These are phyloP conservation scores for Stentor coeruleus DNA, from an alignment of 73 alveolate species.

Conservation along the genomic window DNA sequence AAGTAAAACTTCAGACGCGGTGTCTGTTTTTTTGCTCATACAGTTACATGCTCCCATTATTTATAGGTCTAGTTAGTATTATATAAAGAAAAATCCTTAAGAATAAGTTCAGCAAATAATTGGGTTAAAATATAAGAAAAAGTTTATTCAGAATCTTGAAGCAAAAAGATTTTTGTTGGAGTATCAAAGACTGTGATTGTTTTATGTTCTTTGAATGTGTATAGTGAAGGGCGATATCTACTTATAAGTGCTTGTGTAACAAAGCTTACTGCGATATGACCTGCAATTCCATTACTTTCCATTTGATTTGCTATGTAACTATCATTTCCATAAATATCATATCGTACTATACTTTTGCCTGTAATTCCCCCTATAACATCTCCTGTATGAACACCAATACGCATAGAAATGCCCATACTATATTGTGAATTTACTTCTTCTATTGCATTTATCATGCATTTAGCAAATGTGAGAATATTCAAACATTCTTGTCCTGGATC, in stretches of 20 bases:
- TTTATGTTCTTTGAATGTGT: no score
- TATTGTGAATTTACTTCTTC: conserved; percentile 77
- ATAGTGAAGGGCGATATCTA: no score
- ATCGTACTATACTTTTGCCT: conserved; percentile 44
- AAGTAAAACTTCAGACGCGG: background rate
- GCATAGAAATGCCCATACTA: conserved; percentile 68
- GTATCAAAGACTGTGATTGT: no score
- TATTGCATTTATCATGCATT: conserved; percentile 90
- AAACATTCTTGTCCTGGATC: conserved; percentile 85
- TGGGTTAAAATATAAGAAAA: no score
- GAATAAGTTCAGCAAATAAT: no score
- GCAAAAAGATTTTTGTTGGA: no score
- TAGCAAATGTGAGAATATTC: conserved; percentile 86
- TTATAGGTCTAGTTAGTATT: no score
- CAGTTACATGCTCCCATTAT: background rate
- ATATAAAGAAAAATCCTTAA: background rate
- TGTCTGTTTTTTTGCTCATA: conserved; percentile 6
- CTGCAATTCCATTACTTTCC: conserved; percentile 49
- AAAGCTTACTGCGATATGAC: conserved; percentile 34
- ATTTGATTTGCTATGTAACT: conserved; percentile 39
- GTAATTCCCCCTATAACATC: conserved; percentile 47
- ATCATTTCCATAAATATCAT: conserved; percentile 49
- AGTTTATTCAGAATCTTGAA: no score
- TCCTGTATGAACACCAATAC: conserved; percentile 89
- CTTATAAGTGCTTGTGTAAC: no score